Base-by-base conservation (phyloP, 2,329 filamentous ascomycete species). In the Penicillium sp. region DNA sequence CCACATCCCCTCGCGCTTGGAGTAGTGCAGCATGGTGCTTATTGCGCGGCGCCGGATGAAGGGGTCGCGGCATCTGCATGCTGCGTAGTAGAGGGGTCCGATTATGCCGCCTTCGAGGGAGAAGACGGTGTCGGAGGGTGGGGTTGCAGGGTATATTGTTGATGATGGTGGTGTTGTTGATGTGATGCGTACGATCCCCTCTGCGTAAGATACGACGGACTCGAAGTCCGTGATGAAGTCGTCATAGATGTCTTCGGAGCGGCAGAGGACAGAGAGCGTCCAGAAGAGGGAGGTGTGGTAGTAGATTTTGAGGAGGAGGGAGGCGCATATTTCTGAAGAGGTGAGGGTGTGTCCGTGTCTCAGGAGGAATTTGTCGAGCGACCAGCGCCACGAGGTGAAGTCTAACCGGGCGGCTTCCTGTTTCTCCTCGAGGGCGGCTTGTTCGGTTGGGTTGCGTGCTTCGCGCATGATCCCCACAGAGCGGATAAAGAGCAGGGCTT, bases 51-150 rank as follows among this genome's bases (percentile, higher is more conserved):
- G 68, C 44, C 75, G 67, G n/a, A 76, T 59, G 0, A 64, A 35
- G 17, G 69, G 66, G 51, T 78, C 63, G 15, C 73, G 70, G 57
- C 75, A 78, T 48, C 73, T 75, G 21, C 66, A 67, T 0, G 75
- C 72, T 7, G 70, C 65, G 58, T 71, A 73, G 66, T 75, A 77
- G 6, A 78, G 63, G 3, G 74, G 69, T 21, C 71, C 69, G 5
- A 75, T 67, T 8, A 78, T 61, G 9, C 72, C 73, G 17, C 70
- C 68, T 54, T 76, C 72, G 49, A 78, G 58, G 1, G 59, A 53
- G 44, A 70, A 71, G 0, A 29, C 41, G 7, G 52, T 7, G 9
- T 60, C 31, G 4, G 44, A 5, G 8, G 23, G 7, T 29, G 41
- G 15, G 19, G 19, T 46, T 15, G 29, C 29, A n/a, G 30, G n/a